Conservation (phyloP, 257 asterid species). For the Leptodermis oblonga region DNA sequence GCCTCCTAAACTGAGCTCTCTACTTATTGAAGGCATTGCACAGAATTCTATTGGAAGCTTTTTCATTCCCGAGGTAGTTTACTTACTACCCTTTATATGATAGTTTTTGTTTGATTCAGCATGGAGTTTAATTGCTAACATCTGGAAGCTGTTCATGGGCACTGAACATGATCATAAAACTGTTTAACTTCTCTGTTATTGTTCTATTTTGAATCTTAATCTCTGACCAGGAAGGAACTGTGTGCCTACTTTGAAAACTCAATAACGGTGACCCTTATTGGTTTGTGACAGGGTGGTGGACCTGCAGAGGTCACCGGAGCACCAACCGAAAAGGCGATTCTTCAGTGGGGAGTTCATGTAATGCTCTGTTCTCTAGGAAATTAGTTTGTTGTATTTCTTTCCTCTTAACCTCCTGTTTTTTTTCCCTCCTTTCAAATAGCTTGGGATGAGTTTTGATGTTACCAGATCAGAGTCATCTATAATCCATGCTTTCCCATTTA, state of each 20-base stretch:
- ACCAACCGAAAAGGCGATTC: slow-evolving; percentile 96
- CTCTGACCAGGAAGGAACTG: neutral
- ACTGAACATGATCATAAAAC: too few relatives aligned
- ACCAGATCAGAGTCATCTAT: slow-evolving; percentile 54
- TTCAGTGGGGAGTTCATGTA: slow-evolving; percentile 89
- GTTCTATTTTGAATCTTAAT: neutral
- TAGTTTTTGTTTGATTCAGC: neutral
- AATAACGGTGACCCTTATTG: slow-evolving; percentile 7
- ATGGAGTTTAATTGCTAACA: neutral
- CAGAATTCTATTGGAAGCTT: slow-evolving; percentile 90
- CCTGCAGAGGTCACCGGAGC: slow-evolving; percentile 79
- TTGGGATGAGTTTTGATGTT: slow-evolving; percentile 79
- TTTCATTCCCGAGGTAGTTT: slow-evolving; percentile 73
- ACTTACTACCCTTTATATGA: neutral
- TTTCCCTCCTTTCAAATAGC: slow-evolving; percentile 27
- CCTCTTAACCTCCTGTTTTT: neutral
- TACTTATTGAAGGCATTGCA: slow-evolving; percentile 79
- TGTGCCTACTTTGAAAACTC: neutral
- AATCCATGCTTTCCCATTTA: slow-evolving; percentile 90
- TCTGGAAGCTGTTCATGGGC: neutral
- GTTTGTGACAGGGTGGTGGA: slow-evolving; percentile 63
- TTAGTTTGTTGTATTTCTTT: slow-evolving; percentile 4
- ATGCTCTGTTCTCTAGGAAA: neutral
- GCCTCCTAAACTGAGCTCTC: slow-evolving; percentile 47
- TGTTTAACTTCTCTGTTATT: neutral